Evolutionary conservation across 805 yeast species (phyloP).

Genomic region (Suhomyces sp.): DNA sequence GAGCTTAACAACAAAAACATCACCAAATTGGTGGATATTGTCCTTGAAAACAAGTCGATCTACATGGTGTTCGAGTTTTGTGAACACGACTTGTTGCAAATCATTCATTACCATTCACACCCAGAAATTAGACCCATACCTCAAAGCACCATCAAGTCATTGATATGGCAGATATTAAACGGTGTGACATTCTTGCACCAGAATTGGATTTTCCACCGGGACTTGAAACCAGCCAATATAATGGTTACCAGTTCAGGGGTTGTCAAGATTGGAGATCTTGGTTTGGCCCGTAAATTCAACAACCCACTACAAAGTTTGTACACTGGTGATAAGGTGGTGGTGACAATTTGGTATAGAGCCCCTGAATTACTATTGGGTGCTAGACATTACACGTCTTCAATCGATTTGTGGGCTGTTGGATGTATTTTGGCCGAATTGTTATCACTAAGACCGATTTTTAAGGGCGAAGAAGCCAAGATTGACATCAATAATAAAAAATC

Average conservation of each 20-base stretch:
- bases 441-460: constrained; percentile 87
- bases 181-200: constrained; percentile 92
- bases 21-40: constrained; percentile 75
- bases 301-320: constrained; percentile 84
- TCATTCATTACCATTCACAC: constrained; percentile 91
- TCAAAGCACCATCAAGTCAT: constrained; percentile 72
- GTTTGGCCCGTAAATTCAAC: constrained; percentile 83
- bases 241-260: constrained; percentile 89
- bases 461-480: constrained; percentile 97
- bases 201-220: constrained; percentile 95
- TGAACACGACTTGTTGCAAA: constrained; percentile 91
- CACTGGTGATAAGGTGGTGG: constrained; percentile 93
- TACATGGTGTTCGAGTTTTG: constrained; percentile 96
- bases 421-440: constrained; percentile 90
- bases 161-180: constrained; percentile 87
- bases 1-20: constrained; percentile 81
- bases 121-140: constrained; percentile 82
- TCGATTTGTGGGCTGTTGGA: constrained; percentile 95
- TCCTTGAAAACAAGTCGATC: constrained; percentile 83
- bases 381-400: constrained; percentile 87
- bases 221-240: constrained; percentile 95
- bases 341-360: constrained; percentile 95
- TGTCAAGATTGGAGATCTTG: constrained; percentile 95
- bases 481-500: constrained; percentile 77
- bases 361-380: constrained; percentile 91